Base-by-base conservation (phyloP, 345 rosid genomes). In the Mallotus nudiflorus region DNA sequence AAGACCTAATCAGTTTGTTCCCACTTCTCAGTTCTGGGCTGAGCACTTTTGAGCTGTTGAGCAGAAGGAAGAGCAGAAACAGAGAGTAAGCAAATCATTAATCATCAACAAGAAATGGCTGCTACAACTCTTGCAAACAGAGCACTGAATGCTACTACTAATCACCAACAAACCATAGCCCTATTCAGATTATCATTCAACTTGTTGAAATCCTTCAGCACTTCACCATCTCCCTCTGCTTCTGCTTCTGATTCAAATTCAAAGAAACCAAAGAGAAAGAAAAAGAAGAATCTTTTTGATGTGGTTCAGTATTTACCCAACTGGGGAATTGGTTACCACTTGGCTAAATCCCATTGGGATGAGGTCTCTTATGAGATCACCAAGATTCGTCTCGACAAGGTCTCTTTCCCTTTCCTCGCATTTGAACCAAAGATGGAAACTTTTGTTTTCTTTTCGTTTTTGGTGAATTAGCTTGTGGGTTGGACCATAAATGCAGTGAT, bases 261-360 rank as follows among this genome's bases (percentile, higher is more conserved):
- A 11, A 33, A 56, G 33, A 87, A 82, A 49, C 82, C 84, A 2
- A 89, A 80, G 78, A 79, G 87, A 57, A 90, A 70, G 59, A 96
- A 85, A 93, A 92, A 85, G 91, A 95, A 92, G 87, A 96, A 96
- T 75, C 72, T 96, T n/a, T 84, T 92, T 80, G 98, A 96, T 71
- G 97, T 92, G 11, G 95, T 91, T 65, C 97, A 89, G 85, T 92
- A 91, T 68, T 78, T 96, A 65, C 97, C 99, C 52, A 86, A 89
- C 44, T 91, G 98, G 98, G 99, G 99, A 20, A 70, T 91, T 54
- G 98, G 97, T 4, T 96, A 87, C 75, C 93, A 91, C 79, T 78
- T 91, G 95, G 96, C 99, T 40, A 92, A 96, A 83, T 84, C 91
- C 65, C 99, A 96, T 76, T 92, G 99, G 99, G 66, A 56, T n/a